Evolutionary conservation across 257 asterid species (phyloP).

Genomic region (Solanum sitiens): DNA sequence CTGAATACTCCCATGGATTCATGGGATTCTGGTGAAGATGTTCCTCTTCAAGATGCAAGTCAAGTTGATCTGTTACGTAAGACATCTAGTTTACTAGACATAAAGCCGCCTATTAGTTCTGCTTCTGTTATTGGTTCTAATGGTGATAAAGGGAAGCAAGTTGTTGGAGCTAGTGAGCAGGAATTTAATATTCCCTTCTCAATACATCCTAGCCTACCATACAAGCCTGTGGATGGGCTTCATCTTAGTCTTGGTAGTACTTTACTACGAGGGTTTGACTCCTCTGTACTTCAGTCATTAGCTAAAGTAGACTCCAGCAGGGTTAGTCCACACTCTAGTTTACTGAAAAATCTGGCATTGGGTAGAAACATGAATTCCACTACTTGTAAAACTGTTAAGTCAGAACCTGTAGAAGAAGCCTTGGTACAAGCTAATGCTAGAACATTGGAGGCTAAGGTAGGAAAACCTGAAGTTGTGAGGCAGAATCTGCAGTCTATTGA

Average conservation of each 20-base stretch:
- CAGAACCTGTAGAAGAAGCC: slow-evolving; percentile 57
- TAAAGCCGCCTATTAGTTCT: slow-evolving; percentile 10
- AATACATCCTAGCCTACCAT: slow-evolving; percentile 11
- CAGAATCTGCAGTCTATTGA: slow-evolving; percentile 13
- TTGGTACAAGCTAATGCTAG: slow-evolving; percentile 24
- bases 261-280: slow-evolving; percentile 7
- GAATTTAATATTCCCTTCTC: slow-evolving; percentile 17
- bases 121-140: slow-evolving; percentile 10
- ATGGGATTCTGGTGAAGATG: slow-evolving; percentile 52
- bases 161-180: slow-evolving; percentile 13
- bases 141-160: slow-evolving; percentile 37
- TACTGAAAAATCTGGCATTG: slow-evolving; percentile 14
- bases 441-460: slow-evolving; percentile 16
- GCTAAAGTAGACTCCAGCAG: slow-evolving; percentile 8
- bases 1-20: slow-evolving; percentile 80
- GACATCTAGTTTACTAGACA: slow-evolving; percentile 6
- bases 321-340: slow-evolving; percentile 9
- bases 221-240: slow-evolving; percentile 41
- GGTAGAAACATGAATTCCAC: slow-evolving; percentile 12
- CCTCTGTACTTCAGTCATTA: slow-evolving; percentile 12
- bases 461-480: slow-evolving; percentile 37
- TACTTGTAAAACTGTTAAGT: slow-evolving; percentile 31
- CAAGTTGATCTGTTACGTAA: slow-evolving; percentile 11
- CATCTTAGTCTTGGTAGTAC: slow-evolving; percentile 57
- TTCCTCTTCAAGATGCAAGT: slow-evolving; percentile 15